Conservation (phyloP, 1,284 basidiomycete species). For the Schizopora paradoxa region DNA sequence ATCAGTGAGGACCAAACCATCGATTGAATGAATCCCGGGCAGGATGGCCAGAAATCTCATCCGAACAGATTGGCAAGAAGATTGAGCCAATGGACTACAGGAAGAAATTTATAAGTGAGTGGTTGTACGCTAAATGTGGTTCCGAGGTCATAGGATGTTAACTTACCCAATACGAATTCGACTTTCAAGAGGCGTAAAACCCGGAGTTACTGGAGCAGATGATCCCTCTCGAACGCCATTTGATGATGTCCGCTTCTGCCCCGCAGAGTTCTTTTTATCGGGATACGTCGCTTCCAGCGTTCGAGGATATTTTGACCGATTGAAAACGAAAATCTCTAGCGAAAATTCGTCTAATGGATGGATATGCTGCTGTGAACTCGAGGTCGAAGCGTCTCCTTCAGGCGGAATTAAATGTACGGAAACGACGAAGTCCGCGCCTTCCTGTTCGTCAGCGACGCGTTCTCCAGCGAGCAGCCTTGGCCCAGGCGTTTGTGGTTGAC, state of each 20-base stretch:
- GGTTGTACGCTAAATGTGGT: too few species aligned
- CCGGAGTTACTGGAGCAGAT: constrained; percentile 38
- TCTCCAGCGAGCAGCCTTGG: constrained; percentile 40
- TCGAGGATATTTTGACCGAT: constrained; percentile 72
- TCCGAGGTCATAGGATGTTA: background rate
- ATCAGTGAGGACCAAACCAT: constrained; percentile 68
- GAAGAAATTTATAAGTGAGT: too few species aligned
- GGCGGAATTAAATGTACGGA: constrained; percentile 61
- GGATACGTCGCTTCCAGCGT: constrained; percentile 75
- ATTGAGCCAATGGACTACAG: constrained; percentile 72
- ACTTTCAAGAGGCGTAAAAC: constrained; percentile 76
- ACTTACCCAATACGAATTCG: constrained; percentile 76
- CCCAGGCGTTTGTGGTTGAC: constrained; percentile 49
- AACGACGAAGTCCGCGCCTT: constrained; percentile 58
- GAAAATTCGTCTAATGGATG: constrained; percentile 73
- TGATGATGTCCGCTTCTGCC: constrained; percentile 26
- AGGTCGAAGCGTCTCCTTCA: constrained; percentile 19
- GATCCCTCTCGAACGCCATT: constrained; percentile 13
- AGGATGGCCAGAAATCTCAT: constrained; percentile 80
- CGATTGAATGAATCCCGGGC: constrained; percentile 75
- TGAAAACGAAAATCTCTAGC: constrained; percentile 85
- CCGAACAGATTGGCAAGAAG: constrained; percentile 79
- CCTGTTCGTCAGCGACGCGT: constrained; percentile 23
- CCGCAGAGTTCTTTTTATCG: constrained; percentile 42
- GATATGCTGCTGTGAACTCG: constrained; percentile 38